phyloP scores from a whole-genome alignment of 2,329 filamentous ascomycete genomes.

The Phialophora macrospora region DNA sequence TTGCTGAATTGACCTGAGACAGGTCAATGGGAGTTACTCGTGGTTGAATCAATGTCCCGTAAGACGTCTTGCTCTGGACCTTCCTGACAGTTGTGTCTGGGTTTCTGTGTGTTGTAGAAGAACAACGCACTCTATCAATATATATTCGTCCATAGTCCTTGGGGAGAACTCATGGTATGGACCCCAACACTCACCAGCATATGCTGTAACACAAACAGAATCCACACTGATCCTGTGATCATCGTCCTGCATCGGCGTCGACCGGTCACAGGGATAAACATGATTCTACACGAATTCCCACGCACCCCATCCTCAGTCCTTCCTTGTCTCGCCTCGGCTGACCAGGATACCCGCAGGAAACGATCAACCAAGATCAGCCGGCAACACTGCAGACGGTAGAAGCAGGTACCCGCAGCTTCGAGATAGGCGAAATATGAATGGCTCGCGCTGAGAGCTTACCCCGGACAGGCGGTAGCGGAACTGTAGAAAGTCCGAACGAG shows the following conservation, averaged over 20 bases:
- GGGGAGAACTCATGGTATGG: background rate
- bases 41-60: background rate
- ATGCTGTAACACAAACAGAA: slow-evolving; percentile 8
- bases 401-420: slow-evolving; percentile 16
- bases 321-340: slow-evolving; percentile 14
- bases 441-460: slow-evolving; percentile 4
- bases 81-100: background rate
- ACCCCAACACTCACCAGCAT: background rate
- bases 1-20: slow-evolving; percentile 1
- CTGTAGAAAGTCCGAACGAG: background rate
- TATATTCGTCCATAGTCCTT: slow-evolving; percentile 2
- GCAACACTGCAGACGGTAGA: slow-evolving; percentile 4
- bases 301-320: background rate
- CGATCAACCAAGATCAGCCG: slow-evolving; percentile 11
- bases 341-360: slow-evolving; percentile 13
- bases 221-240: slow-evolving; percentile 15
- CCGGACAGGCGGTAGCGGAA: slow-evolving; percentile 20
- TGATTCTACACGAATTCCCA: background rate
- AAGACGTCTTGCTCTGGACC: background rate
- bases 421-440: slow-evolving; percentile 1
- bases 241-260: slow-evolving; percentile 1
- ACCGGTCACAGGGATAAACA: background rate
- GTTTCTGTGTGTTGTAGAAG: background rate
- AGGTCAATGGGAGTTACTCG: background rate
- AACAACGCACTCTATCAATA: background rate